phyloP scores from a whole-genome alignment of 805 yeast species.

The Monosporozyma yasuniensis region DNA sequence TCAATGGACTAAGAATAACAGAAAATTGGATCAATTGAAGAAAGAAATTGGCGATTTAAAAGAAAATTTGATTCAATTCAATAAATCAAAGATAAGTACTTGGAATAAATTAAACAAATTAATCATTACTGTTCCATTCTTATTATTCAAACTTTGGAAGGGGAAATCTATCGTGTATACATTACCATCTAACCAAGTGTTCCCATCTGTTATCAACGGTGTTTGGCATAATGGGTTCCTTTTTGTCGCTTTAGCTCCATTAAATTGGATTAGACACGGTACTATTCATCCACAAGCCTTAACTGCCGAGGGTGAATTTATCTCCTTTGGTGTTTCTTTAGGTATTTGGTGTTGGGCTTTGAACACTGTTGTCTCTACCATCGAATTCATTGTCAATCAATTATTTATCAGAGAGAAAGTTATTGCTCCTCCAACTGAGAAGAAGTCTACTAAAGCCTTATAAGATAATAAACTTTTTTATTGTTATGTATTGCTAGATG shows the following conservation, averaged over 20 bases:
- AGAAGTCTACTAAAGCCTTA: neutral
- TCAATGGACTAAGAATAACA: slow-evolving; percentile 85
- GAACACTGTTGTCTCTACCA: slow-evolving; percentile 20
- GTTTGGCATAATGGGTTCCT: slow-evolving; percentile 29
- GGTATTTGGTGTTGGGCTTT: slow-evolving; percentile 32
- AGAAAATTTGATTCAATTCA: slow-evolving; percentile 25
- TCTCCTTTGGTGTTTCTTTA: slow-evolving; percentile 23
- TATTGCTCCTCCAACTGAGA: neutral
- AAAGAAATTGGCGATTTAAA: slow-evolving; percentile 41
- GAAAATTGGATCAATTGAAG: slow-evolving; percentile 52
- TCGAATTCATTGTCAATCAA: slow-evolving; percentile 22
- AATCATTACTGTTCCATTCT: slow-evolving; percentile 26
- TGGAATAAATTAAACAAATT: slow-evolving; percentile 15
- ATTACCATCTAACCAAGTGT: slow-evolving; percentile 21
- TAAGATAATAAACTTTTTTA: no score
- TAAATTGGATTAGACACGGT: slow-evolving; percentile 10
- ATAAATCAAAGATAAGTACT: slow-evolving; percentile 1
- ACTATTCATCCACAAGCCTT: neutral
- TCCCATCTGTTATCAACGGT: slow-evolving; percentile 26
- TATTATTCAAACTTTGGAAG: slow-evolving; percentile 25
- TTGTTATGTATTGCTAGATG: neutral
- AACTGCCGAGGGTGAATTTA: slow-evolving; percentile 2
- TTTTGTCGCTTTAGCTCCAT: slow-evolving; percentile 21
- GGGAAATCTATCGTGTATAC: slow-evolving; percentile 27
- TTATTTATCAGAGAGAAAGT: slow-evolving; percentile 12